These are phyloP conservation scores for Chrysopogon serrulatus DNA, from an alignment of 176 grass and related monocot species.

Conservation along the genomic window DNA sequence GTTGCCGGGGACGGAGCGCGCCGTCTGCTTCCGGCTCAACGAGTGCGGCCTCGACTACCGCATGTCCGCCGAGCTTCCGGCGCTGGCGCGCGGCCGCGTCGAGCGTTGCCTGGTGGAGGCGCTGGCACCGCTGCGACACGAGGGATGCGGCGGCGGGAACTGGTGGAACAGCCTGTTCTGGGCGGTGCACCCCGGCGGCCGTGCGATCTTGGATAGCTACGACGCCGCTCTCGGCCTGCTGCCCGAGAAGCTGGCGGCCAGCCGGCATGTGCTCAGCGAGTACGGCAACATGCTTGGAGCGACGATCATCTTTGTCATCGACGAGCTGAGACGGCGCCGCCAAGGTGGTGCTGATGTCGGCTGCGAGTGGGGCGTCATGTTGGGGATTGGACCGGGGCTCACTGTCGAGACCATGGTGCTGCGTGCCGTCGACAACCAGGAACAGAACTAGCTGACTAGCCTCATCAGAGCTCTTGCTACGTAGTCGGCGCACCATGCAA, in stretches of 20 bases:
- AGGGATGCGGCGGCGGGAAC: not conserved
- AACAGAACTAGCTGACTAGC: too few species aligned
- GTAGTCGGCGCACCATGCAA: too few species aligned
- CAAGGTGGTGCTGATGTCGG: too few species aligned
- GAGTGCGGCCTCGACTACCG: conserved; percentile 9
- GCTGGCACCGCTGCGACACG: conserved; percentile 17
- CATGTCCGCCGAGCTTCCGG: conserved; percentile 27
- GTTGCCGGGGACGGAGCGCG: too few species aligned
- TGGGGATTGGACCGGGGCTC: too few species aligned
- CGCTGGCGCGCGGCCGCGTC: conserved; percentile 25
- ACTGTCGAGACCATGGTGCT: conserved; percentile 36
- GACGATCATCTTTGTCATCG: too few species aligned
- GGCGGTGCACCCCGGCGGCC: conserved; percentile 39
- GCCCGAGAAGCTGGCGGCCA: conserved; percentile 19
- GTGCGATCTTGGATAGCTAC: conserved; percentile 24
- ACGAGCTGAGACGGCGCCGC: too few species aligned
- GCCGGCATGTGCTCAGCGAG: conserved; percentile 29
- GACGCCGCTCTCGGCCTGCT: conserved; percentile 22
- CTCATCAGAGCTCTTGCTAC: too few species aligned
- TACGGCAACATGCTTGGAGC: too few species aligned
- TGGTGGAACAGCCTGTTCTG: conserved; percentile 39
- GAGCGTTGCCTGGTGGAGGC: conserved; percentile 28
- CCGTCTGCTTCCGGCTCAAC: not conserved
- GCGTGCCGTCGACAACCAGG: not conserved
- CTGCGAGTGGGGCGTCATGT: too few species aligned